Evolutionary conservation across 169 alveolate genomes (phyloP).

Genomic region (Ophryocystis elektroscirrha): DNA sequence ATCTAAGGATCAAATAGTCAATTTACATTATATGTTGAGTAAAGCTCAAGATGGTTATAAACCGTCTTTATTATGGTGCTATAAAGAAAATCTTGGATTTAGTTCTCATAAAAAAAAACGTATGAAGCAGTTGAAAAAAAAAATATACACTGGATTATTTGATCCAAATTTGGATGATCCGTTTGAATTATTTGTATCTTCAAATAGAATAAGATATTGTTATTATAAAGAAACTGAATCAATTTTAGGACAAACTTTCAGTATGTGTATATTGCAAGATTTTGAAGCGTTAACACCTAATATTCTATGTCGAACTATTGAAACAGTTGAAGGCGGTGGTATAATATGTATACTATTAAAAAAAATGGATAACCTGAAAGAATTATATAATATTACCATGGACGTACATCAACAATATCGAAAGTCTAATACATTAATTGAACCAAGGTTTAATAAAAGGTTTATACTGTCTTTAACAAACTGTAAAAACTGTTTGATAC

Average conservation of each 20-base stretch:
- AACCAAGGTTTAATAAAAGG: neutral
- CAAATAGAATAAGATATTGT: slow-evolving; percentile 74
- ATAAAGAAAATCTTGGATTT: slow-evolving; percentile 76
- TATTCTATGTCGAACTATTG: slow-evolving; percentile 94
- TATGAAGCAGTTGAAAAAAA: slow-evolving; percentile 60
- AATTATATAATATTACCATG: slow-evolving; percentile 7
- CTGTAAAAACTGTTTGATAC: slow-evolving; percentile 66
- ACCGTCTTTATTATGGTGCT: slow-evolving; percentile 70
- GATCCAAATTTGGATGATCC: slow-evolving; percentile 77
- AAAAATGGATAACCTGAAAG: slow-evolving; percentile 52
- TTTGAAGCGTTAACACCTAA: slow-evolving; percentile 98
- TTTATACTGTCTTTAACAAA: slow-evolving; percentile 43
- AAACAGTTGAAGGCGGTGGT: slow-evolving; percentile 98
- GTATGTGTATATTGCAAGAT: slow-evolving; percentile 39
- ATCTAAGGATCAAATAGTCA: slow-evolving; percentile 69
- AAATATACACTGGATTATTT: slow-evolving; percentile 60
- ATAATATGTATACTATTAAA: slow-evolving; percentile 57
- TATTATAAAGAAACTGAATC: slow-evolving; percentile 60
- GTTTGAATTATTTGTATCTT: slow-evolving; percentile 57
- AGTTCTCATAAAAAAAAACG: slow-evolving; percentile 77
- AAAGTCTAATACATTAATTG: neutral
- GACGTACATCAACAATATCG: neutral
- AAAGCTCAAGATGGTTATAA: neutral
- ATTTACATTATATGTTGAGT: slow-evolving; percentile 32
- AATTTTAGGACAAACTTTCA: slow-evolving; percentile 1